Evolutionary conservation across 2,329 filamentous ascomycete genomes (phyloP), one percentile per base, ranked within the genome.

Genomic region (Ophiostoma sp.): DNA sequence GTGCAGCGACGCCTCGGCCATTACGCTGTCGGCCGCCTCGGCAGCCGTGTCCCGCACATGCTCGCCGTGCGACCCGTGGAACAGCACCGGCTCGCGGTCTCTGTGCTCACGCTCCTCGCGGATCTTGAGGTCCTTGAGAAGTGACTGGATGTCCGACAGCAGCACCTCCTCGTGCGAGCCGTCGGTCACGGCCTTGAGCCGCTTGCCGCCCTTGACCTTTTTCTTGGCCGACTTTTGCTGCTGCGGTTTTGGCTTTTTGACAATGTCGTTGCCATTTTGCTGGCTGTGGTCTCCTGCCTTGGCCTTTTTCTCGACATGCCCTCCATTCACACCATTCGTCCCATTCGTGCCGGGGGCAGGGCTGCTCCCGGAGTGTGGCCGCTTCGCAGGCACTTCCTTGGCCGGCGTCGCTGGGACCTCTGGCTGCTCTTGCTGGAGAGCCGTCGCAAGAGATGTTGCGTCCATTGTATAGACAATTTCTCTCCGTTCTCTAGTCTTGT

Each of bases 121-220:
- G 7, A 74, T 75, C 71, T 77, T 80, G 41, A 85, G 79, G 62
- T 79, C 81, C 67, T 78, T 81, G 65, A 86, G 79, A 33, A 90
- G 78, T 3, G 82, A 81, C 68, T 86, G 81, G 66, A 93, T 83
- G 76, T 93, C 90, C 67, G 83, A 79, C 67, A 85, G 80, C 65
- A 93, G 81, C 66, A 92, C 87, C 76, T 92, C 88, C 72, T 92
- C 90, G 27, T 83, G 82, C 0, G 87, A 87, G 10, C 87, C 89
- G 72, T 86, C 85, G 60, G 85, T 85, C 72, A 85, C 73, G 1
- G 78, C 74, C 73, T 81, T 89, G 74, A 86, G 85, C 73, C 83
- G 83, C 73, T 83, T 83, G 76, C 87, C 84, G 70, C 84, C 83
- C 82, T 86, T 87, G 54, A 82, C 82, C 78, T 86, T 86, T 75